These are phyloP conservation scores for Apiospora malaysiana DNA, from an alignment of 2,329 filamentous ascomycete species.

Conservation along the genomic window DNA sequence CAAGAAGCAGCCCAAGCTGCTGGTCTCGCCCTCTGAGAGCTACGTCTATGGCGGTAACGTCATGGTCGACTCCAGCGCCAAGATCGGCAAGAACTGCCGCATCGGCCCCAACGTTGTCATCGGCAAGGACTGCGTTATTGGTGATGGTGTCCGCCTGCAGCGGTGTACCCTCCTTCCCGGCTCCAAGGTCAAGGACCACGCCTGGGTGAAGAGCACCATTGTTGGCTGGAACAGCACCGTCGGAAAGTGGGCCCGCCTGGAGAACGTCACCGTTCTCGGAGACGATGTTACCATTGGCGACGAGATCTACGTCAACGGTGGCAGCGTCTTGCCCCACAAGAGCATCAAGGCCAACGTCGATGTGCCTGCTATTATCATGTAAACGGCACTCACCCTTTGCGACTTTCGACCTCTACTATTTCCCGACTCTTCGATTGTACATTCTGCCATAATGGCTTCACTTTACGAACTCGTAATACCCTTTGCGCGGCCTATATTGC, in stretches of 20 bases:
- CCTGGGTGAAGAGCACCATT: constrained; percentile 98
- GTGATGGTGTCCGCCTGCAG: constrained; percentile 92
- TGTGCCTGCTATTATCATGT: constrained; percentile 73
- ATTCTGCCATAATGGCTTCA: constrained; percentile 25
- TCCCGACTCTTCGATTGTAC: constrained; percentile 23
- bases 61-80: constrained; percentile 89
- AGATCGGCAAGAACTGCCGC: constrained; percentile 97
- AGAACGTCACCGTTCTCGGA: constrained; percentile 97
- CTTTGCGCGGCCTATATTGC: constrained; percentile 17
- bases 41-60: constrained; percentile 95
- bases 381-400: constrained; percentile 34
- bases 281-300: constrained; percentile 98
- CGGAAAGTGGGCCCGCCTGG: constrained; percentile 92
- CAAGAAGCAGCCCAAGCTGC: constrained; percentile 86
- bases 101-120: constrained; percentile 98
- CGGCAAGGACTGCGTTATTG: constrained; percentile 88
- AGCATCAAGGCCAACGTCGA: constrained; percentile 99
- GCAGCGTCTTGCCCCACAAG: constrained; percentile 95
- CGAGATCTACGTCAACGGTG: constrained; percentile 98
- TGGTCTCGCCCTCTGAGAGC: constrained; percentile 74
- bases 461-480: constrained; percentile 26
- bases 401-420: constrained; percentile 24
- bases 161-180: constrained; percentile 87
- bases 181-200: constrained; percentile 97
- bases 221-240: constrained; percentile 98